A percentile compares a stretch with the other conserved stretches of the same genome.
phyloP scores from a whole-genome alignment of 805 yeast species.

The Kazachstania kunashirensis region DNA sequence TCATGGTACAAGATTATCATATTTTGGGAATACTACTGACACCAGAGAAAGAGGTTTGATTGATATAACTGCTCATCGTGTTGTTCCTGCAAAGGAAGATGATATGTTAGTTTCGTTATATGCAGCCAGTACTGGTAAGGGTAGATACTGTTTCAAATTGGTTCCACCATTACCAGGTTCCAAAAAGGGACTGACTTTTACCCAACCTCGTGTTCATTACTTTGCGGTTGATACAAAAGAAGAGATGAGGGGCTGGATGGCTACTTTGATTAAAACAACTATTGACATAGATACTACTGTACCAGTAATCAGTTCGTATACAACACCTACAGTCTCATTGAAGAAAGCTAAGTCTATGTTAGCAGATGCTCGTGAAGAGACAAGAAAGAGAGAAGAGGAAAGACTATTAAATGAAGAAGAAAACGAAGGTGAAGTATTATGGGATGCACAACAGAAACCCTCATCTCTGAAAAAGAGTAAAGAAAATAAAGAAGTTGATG shows the following conservation, averaged over 20 bases:
- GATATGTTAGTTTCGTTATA: constrained; percentile 78
- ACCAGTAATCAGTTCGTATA: constrained; percentile 86
- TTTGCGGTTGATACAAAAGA: constrained; percentile 89
- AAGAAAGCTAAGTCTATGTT: constrained; percentile 79
- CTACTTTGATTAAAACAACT: constrained; percentile 88
- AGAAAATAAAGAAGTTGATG: not conserved
- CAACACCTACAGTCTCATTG: constrained; percentile 89
- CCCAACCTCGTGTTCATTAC: constrained; percentile 91
- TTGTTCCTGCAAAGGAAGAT: constrained; percentile 71
- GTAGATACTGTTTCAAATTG: constrained; percentile 84
- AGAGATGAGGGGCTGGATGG: constrained; percentile 93
- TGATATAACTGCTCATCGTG: constrained; percentile 92
- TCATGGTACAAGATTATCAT: constrained; percentile 88
- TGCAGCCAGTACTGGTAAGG: constrained; percentile 90
- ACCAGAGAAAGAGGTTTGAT: constrained; percentile 82
- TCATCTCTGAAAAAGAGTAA: constrained; percentile 5
- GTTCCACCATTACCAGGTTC: constrained; percentile 98
- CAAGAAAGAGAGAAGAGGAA: constrained; percentile 44
- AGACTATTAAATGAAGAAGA: constrained; percentile 16
- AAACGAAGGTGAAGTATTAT: constrained; percentile 23
- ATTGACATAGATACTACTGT: constrained; percentile 89
- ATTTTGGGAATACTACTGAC: constrained; percentile 71
- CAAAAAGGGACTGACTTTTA: constrained; percentile 86
- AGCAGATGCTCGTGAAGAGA: constrained; percentile 72
- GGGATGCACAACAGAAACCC: constrained; percentile 25